phyloP scores from a whole-genome alignment of 208 protist species.

The Sergeia podlipaevii region DNA sequence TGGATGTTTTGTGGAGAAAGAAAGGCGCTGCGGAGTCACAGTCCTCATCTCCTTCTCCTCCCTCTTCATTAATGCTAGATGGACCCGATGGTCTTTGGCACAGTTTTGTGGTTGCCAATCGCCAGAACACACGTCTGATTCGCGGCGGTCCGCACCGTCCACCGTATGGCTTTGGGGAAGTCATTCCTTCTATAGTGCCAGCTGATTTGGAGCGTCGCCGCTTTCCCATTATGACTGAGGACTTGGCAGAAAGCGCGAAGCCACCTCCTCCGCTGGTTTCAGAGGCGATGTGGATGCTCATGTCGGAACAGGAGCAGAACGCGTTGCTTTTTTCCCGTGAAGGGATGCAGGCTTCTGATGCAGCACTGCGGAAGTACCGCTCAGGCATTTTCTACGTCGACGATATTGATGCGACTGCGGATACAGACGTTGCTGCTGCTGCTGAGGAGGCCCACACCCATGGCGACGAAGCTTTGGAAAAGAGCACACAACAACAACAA shows the following conservation, averaged over 20 bases:
- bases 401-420: background rate
- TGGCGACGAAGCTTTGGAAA: no score
- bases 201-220: conserved; percentile 36
- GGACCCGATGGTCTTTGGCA: conserved; percentile 26
- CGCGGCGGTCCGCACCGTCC: conserved; percentile 42
- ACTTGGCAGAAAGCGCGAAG: no score
- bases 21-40: background rate
- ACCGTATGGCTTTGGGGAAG: conserved; percentile 70
- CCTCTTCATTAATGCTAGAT: background rate
- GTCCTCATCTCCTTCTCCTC: background rate
- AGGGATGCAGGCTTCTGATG: no score
- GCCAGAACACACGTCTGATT: conserved; percentile 15
- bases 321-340: conserved; percentile 31
- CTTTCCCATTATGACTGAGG: conserved; percentile 6
- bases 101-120: conserved; percentile 24
- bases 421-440: background rate
- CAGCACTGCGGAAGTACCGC: background rate
- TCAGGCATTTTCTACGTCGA: background rate
- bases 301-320: conserved; percentile 38
- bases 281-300: conserved; percentile 5
- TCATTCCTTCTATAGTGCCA: conserved; percentile 26
- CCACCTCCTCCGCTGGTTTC: no score
- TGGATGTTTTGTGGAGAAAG: background rate
- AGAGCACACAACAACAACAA: no score
- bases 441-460: no score